Percentiles rank a stretch among this genome's conserved stretches.
Conservation (phyloP, 1,139 yeast species). For the Blastobotrys petasosporus region DNA sequence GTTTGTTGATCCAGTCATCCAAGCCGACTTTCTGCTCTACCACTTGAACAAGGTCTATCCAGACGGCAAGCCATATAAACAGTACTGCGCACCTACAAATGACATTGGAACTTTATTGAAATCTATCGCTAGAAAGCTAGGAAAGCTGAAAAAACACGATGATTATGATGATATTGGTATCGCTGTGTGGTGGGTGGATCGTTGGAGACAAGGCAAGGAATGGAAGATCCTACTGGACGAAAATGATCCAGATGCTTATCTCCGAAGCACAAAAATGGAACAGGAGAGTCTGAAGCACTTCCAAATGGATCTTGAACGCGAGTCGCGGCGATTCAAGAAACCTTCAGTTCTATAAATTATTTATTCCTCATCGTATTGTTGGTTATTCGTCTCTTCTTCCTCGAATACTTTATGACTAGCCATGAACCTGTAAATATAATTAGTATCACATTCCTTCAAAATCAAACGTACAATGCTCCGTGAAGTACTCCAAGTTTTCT, state of each 20-base stretch:
- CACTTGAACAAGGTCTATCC: constrained; percentile 49
- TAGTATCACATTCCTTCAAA: not conserved
- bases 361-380: constrained; percentile 16
- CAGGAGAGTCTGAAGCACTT: constrained; percentile 21
- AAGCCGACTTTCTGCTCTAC: constrained; percentile 79
- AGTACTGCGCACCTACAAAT: constrained; percentile 66
- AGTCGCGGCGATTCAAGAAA: constrained; percentile 14
- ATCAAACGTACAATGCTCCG: constrained; percentile 43
- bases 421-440: constrained; percentile 41
- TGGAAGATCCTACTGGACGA: constrained; percentile 37
- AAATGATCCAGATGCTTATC: constrained; percentile 23
- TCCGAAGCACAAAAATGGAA: constrained; percentile 20
- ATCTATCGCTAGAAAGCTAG: constrained; percentile 41
- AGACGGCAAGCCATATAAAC: constrained; percentile 29
- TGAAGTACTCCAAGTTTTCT: constrained; percentile 56
- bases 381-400: constrained; percentile 35
- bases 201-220: constrained; percentile 58
- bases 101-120: constrained; percentile 56
- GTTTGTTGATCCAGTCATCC: constrained; percentile 73
- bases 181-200: constrained; percentile 62
- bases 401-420: constrained; percentile 60
- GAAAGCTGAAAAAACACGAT: constrained; percentile 31
- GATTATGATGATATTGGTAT: constrained; percentile 51
- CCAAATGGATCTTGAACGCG: constrained; percentile 23
- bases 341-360: constrained; percentile 1